Evolutionary conservation across 257 asterid genomes (phyloP), one percentile per base, ranked within the genome.

Genomic region (Cruciata laevipes): DNA sequence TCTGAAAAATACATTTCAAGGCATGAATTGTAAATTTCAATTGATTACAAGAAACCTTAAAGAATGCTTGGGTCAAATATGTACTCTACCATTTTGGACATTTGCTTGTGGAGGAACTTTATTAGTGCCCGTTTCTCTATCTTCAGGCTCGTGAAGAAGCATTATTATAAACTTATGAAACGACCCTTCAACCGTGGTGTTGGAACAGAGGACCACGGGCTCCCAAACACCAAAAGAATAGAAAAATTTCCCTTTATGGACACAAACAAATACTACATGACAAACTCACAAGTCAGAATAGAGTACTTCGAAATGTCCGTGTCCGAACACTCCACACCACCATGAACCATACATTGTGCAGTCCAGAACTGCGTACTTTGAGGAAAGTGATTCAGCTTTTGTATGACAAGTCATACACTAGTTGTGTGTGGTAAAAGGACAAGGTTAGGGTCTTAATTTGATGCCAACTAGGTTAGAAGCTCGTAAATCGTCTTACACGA

Each of bases 251-350:
- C 30, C 70, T 66, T 66, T 72, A 72, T 65, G 73, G 58, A 55
- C 71, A 60, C 49, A 55, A 82, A 84, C 90, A 84, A 84, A 69
- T 18, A 67, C 80, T 79, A 80, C 38, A 71, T 32, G 82, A 84
- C 87, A 82, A 82, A 75, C 53, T 20, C 0, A 30, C 38, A 20
- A 71, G 76, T 76, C 78, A 76, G 70, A 76, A 5, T 13, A 27
- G 60, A 17, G 61, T 72, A 38, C 79, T 74, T 75, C 74, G 78
- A 73, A 67, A 59, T 65, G 70, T 75, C 76, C 74, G 24, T 72
- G 65, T 73, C 14, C 60, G 35, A 12, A 61, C 71, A 63, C 47
- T 7, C 32, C 27, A 55, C 9, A 21, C 7, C 24, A 59, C n/a
- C 56, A 8, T 9, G 7, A 49, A 49, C 7, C 59, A 53, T 53